Conservation (phyloP, 2,329 filamentous ascomycete species). For the Dryadomyces quercus-mongolicae region DNA sequence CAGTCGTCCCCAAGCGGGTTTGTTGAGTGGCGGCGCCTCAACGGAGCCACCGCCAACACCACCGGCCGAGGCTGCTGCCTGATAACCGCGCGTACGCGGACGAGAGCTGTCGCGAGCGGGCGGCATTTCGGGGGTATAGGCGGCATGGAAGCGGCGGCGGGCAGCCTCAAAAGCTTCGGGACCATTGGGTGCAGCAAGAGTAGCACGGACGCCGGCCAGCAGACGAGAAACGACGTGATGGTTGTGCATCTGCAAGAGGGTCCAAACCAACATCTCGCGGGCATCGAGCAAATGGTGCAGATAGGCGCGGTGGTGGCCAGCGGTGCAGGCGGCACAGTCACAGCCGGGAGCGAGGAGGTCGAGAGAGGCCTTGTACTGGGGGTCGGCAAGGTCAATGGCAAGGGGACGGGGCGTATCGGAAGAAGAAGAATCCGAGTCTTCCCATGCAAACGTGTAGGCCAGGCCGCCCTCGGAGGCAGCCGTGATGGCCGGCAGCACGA, state of each 20-base stretch:
- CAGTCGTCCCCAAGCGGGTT: slow-evolving; percentile 46
- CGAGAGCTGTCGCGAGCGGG: slow-evolving; percentile 63
- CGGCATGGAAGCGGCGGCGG: slow-evolving; percentile 26
- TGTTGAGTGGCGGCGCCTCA: slow-evolving; percentile 48
- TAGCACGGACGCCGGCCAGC: slow-evolving; percentile 56
- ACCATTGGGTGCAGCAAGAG: slow-evolving; percentile 39
- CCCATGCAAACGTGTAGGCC: slow-evolving; percentile 66
- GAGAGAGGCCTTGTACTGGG: slow-evolving; percentile 47
- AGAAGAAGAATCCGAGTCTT: slow-evolving; percentile 4
- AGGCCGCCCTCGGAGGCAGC: slow-evolving; percentile 72
- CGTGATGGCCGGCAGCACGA: slow-evolving; percentile 55
- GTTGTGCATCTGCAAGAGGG: slow-evolving; percentile 85
- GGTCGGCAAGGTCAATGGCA: slow-evolving; percentile 67
- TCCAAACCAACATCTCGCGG: slow-evolving; percentile 96
- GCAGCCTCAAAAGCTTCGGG: slow-evolving; percentile 44
- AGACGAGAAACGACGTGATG: slow-evolving; percentile 60
- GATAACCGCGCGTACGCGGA: slow-evolving; percentile 71
- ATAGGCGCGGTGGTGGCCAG: slow-evolving; percentile 73
- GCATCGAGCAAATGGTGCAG: slow-evolving; percentile 77
- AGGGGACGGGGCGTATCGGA: slow-evolving; percentile 32
- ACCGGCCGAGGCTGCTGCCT: slow-evolving; percentile 65
- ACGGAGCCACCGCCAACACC: slow-evolving; percentile 31
- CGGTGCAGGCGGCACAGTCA: slow-evolving; percentile 69
- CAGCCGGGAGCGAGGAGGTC: slow-evolving; percentile 53
- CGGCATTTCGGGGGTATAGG: slow-evolving; percentile 62